These are phyloP conservation scores for Tricladium varicosporioides DNA, from an alignment of 2,329 filamentous ascomycete species.

Conservation along the genomic window DNA sequence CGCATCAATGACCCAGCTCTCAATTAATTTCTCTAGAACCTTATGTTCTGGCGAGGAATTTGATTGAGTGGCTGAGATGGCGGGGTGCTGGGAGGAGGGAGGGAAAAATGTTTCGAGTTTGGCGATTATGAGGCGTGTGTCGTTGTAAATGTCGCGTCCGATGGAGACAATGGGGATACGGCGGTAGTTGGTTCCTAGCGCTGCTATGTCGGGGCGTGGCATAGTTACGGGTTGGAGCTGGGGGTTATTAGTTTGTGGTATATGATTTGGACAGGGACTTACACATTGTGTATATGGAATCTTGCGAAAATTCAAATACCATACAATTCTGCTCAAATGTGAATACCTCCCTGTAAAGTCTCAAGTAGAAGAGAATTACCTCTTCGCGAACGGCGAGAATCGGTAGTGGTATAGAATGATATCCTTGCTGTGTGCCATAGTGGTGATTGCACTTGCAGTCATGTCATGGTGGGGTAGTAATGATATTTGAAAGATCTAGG, in stretches of 20 bases:
- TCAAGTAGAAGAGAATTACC: too few relatives aligned
- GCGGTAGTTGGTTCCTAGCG: conserved; percentile 63
- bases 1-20: conserved; percentile 53
- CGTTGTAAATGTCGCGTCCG: conserved; percentile 65
- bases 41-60: conserved; percentile 38
- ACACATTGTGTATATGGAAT: not conserved
- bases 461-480: too few relatives aligned
- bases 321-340: not conserved
- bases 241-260: conserved; percentile 4
- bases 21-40: conserved; percentile 54
- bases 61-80: conserved; percentile 28
- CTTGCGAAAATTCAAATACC: not conserved
- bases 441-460: not conserved
- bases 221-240: conserved; percentile 65
- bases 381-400: conserved; percentile 59
- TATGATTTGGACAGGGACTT: not conserved
- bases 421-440: conserved; percentile 2
- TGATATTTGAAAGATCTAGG: too few relatives aligned
- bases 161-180: conserved; percentile 68
- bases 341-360: not conserved
- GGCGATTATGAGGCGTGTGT: conserved; percentile 65
- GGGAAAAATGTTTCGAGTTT: conserved; percentile 61
- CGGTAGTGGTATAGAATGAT: conserved; percentile 61
- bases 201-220: conserved; percentile 62
- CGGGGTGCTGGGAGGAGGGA: conserved; percentile 35